Conservation (phyloP, 1,139 yeast genomes). For the Pichia sp. region DNA sequence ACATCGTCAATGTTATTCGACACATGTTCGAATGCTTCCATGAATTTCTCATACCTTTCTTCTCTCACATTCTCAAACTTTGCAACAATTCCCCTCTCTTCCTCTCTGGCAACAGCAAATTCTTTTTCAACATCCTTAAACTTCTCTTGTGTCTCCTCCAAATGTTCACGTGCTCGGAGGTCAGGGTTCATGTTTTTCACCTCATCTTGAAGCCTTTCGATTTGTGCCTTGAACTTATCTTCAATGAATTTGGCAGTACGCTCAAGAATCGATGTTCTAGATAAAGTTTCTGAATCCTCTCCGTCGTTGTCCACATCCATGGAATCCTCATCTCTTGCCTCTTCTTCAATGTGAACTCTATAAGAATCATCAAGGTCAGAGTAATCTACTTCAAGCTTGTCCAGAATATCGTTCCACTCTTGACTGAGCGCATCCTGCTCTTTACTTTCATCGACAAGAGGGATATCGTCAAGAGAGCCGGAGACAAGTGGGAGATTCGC, state of each 20-base stretch:
- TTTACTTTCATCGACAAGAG: slow-evolving; percentile 38
- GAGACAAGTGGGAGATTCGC: slow-evolving; percentile 56
- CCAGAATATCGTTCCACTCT: slow-evolving; percentile 9
- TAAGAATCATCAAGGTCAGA: slow-evolving; percentile 6
- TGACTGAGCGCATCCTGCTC: slow-evolving; percentile 9
- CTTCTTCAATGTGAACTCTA: slow-evolving; percentile 7
- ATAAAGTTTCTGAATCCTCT: no score
- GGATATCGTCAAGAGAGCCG: slow-evolving; percentile 51
- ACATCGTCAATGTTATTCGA: slow-evolving; percentile 65
- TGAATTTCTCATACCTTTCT: slow-evolving; percentile 55
- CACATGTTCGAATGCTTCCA: slow-evolving; percentile 70
- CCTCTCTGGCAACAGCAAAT: slow-evolving; percentile 52
- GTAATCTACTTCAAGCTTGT: slow-evolving; percentile 36
- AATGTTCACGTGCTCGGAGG: slow-evolving; percentile 70
- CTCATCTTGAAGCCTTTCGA: slow-evolving; percentile 51
- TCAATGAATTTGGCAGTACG: slow-evolving; percentile 27
- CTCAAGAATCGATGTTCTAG: not conserved
- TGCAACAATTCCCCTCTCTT: slow-evolving; percentile 49
- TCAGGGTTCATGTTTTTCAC: slow-evolving; percentile 69
- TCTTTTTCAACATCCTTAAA: slow-evolving; percentile 59
- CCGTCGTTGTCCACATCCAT: slow-evolving; percentile 3
- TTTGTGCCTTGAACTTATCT: slow-evolving; percentile 39
- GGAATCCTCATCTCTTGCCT: slow-evolving; percentile 13
- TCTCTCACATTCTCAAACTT: slow-evolving; percentile 56
- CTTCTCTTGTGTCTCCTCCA: slow-evolving; percentile 59